phyloP scores from a whole-genome alignment of 495 filamentous ascomycete species.

The Penicillium silybi region DNA sequence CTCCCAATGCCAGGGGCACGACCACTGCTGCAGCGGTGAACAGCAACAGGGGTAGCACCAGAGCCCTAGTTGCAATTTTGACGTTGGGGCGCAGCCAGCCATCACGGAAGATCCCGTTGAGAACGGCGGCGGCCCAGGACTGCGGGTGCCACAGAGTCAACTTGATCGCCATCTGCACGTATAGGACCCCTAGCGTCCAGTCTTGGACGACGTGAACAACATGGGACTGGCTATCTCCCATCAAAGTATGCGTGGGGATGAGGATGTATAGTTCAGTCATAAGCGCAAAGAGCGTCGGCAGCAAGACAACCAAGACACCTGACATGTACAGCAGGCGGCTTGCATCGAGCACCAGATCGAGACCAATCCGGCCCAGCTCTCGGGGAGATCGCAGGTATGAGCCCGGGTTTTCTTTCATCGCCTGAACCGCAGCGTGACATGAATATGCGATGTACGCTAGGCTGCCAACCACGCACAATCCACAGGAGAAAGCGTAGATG shows the following conservation, averaged over 20 bases:
- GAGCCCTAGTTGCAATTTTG: slow-evolving; percentile 70
- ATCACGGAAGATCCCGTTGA: slow-evolving; percentile 68
- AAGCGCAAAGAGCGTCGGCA: slow-evolving; percentile 79
- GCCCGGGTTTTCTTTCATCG: slow-evolving; percentile 28
- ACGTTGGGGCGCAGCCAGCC: slow-evolving; percentile 82
- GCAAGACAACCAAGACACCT: slow-evolving; percentile 62
- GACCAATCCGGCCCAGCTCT: slow-evolving; percentile 16
- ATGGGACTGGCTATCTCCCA: slow-evolving; percentile 53
- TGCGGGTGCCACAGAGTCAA: slow-evolving; percentile 59
- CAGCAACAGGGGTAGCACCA: slow-evolving; percentile 68
- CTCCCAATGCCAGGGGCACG: slow-evolving; percentile 52
- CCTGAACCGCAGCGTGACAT: slow-evolving; percentile 39
- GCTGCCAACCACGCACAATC: slow-evolving; percentile 72
- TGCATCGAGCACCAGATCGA: slow-evolving; percentile 14
- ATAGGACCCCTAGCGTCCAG: slow-evolving; percentile 91
- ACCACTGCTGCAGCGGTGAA: slow-evolving; percentile 56
- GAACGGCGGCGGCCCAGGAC: slow-evolving; percentile 67
- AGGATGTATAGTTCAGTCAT: slow-evolving; percentile 85
- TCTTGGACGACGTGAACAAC: slow-evolving; percentile 86
- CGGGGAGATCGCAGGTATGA: slow-evolving; percentile 35
- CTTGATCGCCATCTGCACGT: slow-evolving; percentile 79
- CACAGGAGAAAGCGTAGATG: slow-evolving; percentile 91
- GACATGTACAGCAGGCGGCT: slow-evolving; percentile 66
- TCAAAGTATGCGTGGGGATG: slow-evolving; percentile 83
- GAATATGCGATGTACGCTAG: slow-evolving; percentile 56